These are phyloP conservation scores for Scheffersomyces quercinus DNA, from an alignment of 1,139 yeast genomes.

Conservation along the genomic window DNA sequence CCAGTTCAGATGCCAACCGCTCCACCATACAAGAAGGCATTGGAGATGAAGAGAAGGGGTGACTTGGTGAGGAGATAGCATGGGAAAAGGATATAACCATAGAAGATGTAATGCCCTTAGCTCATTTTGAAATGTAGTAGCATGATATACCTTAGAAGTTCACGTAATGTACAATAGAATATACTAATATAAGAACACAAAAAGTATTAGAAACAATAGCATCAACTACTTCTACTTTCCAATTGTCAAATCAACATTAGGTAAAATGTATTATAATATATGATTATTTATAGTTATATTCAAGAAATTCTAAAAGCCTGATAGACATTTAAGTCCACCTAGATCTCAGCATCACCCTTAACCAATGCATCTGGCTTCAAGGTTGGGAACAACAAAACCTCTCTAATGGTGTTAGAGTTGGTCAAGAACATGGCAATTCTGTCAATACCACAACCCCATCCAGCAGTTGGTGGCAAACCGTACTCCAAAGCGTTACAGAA, in stretches of 20 bases:
- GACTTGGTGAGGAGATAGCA: slow-evolving; percentile 34
- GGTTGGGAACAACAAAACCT: slow-evolving; percentile 96
- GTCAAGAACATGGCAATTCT: slow-evolving; percentile 98
- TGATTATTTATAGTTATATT: neutral
- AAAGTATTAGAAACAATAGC: neutral
- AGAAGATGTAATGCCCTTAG: too few species aligned
- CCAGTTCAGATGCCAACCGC: slow-evolving; percentile 96
- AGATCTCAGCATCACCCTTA: slow-evolving; percentile 35
- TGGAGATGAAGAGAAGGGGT: slow-evolving; percentile 83
- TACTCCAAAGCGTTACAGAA: slow-evolving; percentile 97
- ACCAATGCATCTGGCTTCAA: slow-evolving; percentile 82
- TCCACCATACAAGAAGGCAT: slow-evolving; percentile 91
- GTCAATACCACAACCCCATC: slow-evolving; percentile 99
- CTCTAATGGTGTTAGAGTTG: slow-evolving; percentile 95
- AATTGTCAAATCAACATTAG: too few species aligned
- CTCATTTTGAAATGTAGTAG: too few species aligned
- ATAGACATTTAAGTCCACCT: neutral
- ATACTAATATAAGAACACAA: neutral
- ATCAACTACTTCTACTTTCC: too few species aligned
- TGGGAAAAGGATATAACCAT: neutral
- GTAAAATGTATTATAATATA: neutral
- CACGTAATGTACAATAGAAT: neutral
- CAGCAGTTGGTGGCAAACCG: slow-evolving; percentile 99
- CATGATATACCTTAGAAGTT: too few species aligned
- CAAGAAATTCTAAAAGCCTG: neutral